phyloP scores from a whole-genome alignment of 371 early-diverging fungal species.

The Syncephalis fuscata region DNA sequence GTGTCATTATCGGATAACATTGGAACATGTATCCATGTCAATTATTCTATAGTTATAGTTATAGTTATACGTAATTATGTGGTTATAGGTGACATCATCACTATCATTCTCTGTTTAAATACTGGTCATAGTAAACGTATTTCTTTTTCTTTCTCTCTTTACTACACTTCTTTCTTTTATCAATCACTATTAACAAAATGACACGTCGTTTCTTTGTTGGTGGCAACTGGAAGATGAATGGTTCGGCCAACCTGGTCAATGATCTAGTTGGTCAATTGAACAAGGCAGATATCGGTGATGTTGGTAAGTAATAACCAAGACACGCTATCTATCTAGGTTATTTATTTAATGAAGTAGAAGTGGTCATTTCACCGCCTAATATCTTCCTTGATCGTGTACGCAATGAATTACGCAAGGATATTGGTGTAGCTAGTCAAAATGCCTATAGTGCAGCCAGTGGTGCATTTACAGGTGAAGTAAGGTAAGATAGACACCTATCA shows the following conservation, averaged over 20 bases:
- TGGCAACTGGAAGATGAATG: constrained; percentile 96
- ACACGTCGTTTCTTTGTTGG: constrained; percentile 12
- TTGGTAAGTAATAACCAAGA: constrained; percentile 14
- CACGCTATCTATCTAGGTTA: background rate
- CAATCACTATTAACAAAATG: constrained; percentile 2
- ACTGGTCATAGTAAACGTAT: background rate
- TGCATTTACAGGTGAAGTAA: constrained; percentile 98
- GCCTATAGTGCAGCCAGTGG: constrained; percentile 73
- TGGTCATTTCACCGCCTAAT: constrained; percentile 94
- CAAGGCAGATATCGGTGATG: constrained; percentile 22
- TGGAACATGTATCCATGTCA: too few species aligned
- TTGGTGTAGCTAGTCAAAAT: constrained; percentile 96
- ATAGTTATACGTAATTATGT: too few species aligned
- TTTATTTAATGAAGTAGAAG: too few species aligned
- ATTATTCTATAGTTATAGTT: too few species aligned
- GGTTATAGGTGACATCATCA: background rate
- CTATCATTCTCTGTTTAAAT: background rate
- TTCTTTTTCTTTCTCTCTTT: constrained; percentile 1
- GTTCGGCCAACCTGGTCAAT: constrained; percentile 50
- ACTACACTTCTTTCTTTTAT: background rate
- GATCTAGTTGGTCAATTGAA: constrained; percentile 61
- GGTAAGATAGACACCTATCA: constrained; percentile 21
- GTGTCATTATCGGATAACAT: too few species aligned
- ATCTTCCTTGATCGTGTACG: constrained; percentile 79
- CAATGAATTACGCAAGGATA: constrained; percentile 49